phyloP scores from a whole-genome alignment of 208 protist species.

The Trypanosoma platydactyli region DNA sequence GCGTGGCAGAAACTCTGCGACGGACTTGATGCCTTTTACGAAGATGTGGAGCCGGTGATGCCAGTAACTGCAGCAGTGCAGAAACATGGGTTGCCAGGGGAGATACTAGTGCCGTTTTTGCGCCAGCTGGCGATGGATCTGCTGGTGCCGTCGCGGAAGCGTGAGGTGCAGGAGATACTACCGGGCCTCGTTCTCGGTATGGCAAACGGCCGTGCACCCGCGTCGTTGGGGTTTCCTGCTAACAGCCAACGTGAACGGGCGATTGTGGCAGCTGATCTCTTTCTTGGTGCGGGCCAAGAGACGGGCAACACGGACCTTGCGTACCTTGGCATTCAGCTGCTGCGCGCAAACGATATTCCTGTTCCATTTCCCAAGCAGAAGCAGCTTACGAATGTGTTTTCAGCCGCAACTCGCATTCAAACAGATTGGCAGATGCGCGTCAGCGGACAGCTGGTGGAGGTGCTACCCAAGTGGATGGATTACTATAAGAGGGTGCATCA shows the following conservation, averaged over 20 bases:
- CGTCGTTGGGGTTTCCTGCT: conserved; percentile 48
- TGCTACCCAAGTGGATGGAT: conserved; percentile 59
- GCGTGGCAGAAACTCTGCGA: conserved; percentile 24
- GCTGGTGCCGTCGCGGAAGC: conserved; percentile 46
- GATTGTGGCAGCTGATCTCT: conserved; percentile 53
- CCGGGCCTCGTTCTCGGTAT: conserved; percentile 74
- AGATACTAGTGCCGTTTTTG: conserved; percentile 68
- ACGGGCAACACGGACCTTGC: conserved; percentile 79
- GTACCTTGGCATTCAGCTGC: conserved; percentile 79
- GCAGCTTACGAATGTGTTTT: conserved; percentile 83
- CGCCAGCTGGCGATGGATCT: conserved; percentile 79
- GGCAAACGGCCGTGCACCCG: conserved; percentile 74
- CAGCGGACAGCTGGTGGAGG: conserved; percentile 62
- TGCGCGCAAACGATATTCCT: conserved; percentile 76
- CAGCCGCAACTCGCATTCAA: conserved; percentile 64
- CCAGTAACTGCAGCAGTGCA: conserved; percentile 52
- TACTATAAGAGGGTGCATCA: conserved; percentile 57
- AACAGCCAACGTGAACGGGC: conserved; percentile 46
- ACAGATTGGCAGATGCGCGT: conserved; percentile 82
- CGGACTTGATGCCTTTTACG: conserved; percentile 52
- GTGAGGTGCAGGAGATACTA: conserved; percentile 47
- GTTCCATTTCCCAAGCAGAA: conserved; percentile 80
- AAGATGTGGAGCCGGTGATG: conserved; percentile 52
- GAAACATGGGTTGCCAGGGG: conserved; percentile 49
- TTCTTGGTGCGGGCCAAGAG: conserved; percentile 71